These are phyloP conservation scores for Trametes polyzona DNA, from an alignment of 1,284 basidiomycete species.

Conservation along the genomic window DNA sequence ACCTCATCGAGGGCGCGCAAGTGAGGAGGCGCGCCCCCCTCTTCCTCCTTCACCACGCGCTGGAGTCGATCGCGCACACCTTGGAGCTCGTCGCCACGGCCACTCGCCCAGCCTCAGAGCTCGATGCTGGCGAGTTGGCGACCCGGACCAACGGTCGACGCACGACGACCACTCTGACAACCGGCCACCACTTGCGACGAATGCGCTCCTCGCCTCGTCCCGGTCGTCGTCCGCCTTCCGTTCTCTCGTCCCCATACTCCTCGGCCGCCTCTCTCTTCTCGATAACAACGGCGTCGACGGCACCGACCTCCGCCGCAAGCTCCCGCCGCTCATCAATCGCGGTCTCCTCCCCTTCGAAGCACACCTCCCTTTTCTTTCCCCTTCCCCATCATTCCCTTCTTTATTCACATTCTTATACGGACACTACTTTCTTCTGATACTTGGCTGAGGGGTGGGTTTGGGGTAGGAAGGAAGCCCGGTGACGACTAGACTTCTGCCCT, in stretches of 20 bases:
- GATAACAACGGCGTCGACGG: background rate
- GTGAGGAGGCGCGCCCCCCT: background rate
- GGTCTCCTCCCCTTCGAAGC: background rate
- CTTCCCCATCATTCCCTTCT: background rate
- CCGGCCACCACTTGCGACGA: background rate
- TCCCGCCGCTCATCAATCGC: constrained; percentile 2
- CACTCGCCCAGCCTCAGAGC: no score
- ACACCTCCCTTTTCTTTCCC: no score
- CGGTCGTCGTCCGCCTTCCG: constrained; percentile 8
- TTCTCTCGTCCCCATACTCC: background rate
- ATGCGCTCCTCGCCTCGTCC: background rate
- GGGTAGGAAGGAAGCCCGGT: no score
- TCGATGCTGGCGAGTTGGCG: background rate
- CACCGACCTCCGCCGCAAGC: background rate
- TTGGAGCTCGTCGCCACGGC: no score
- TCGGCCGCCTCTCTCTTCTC: constrained; percentile 1
- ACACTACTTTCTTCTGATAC: no score
- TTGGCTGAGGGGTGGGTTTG: no score
- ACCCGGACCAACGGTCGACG: background rate
- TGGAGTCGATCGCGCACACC: no score
- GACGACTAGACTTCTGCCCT: no score
- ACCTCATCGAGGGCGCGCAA: no score
- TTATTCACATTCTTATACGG: background rate
- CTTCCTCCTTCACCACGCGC: no score
- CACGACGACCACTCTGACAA: background rate